Evolutionary conservation across 2,329 filamentous ascomycete genomes (phyloP).

Genomic region (Alternaria brassicae): DNA sequence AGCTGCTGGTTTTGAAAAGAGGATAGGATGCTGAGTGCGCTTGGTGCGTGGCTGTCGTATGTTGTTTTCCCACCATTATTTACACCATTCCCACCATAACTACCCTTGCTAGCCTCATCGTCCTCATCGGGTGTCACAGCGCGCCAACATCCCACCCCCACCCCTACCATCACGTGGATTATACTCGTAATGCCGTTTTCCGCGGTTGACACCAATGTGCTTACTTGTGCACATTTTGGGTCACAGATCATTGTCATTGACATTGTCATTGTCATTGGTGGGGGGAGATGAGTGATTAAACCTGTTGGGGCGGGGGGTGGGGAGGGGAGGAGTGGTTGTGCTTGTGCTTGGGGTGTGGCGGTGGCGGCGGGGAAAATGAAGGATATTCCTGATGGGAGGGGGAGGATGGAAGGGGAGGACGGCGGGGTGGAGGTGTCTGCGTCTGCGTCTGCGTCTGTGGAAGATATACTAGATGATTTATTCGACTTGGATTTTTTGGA

Average conservation of each 20-base stretch:
- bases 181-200: fast-evolving
- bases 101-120: too few relatives aligned
- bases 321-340: neutral
- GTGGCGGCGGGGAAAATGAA: neutral
- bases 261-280: too few relatives aligned
- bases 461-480: fast-evolving
- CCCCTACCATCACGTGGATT: fast-evolving
- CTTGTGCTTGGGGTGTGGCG: neutral
- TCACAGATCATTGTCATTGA: neutral
- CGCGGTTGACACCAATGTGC: fast-evolving
- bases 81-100: too few relatives aligned
- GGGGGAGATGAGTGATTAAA: neutral
- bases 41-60: too few relatives aligned
- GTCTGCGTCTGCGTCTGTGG: neutral
- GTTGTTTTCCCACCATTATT: too few relatives aligned
- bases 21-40: neutral
- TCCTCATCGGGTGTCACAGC: neutral
- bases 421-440: neutral
- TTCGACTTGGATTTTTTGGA: neutral
- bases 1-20: neutral
- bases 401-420: neutral
- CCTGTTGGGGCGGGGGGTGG: neutral
- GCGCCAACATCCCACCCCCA: neutral
- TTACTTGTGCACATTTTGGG: neutral
- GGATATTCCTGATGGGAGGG: neutral